Conservation (phyloP, 2,329 filamentous ascomycete species). For the Truncatella angustata region DNA sequence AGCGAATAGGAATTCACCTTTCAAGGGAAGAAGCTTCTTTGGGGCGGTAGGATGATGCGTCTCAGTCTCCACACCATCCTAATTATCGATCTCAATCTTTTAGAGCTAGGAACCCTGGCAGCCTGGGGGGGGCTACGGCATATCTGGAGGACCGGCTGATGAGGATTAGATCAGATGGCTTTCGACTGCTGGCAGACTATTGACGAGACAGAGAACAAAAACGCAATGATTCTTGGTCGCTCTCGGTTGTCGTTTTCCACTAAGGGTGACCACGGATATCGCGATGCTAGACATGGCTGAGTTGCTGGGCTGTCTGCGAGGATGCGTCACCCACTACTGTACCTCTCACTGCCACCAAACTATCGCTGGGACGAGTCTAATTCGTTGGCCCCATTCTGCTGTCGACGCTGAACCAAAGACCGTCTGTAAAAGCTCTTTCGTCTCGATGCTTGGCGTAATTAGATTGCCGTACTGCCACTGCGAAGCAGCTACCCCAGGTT, state of each 20-base stretch:
- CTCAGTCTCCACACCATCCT: conserved; percentile 6
- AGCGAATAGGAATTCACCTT: not conserved
- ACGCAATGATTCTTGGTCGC: too few species aligned
- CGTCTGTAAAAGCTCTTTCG: too few species aligned
- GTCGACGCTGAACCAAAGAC: too few species aligned
- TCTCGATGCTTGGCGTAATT: not conserved
- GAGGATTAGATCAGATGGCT: not conserved
- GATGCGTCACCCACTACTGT: not conserved
- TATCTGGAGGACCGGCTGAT: not conserved
- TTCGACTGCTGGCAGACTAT: not conserved
- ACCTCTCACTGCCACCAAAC: not conserved
- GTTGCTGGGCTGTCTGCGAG: too few species aligned
- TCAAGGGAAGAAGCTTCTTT: not conserved
- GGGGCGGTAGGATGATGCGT: conserved; percentile 6
- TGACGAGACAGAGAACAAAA: not conserved
- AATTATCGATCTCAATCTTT: not conserved
- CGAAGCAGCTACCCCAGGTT: not conserved
- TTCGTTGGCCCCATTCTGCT: too few species aligned
- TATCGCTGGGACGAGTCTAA: not conserved
- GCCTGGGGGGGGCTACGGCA: too few species aligned
- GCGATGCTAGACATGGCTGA: too few species aligned
- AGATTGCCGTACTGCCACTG: not conserved
- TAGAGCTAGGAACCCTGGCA: not conserved
- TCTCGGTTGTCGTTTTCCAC: too few species aligned
- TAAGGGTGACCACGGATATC: too few species aligned